Evolutionary conservation across 1,139 yeast genomes (phyloP), one percentile per base, ranked within the genome.

Genomic region (Geotrichum aggregatum): DNA sequence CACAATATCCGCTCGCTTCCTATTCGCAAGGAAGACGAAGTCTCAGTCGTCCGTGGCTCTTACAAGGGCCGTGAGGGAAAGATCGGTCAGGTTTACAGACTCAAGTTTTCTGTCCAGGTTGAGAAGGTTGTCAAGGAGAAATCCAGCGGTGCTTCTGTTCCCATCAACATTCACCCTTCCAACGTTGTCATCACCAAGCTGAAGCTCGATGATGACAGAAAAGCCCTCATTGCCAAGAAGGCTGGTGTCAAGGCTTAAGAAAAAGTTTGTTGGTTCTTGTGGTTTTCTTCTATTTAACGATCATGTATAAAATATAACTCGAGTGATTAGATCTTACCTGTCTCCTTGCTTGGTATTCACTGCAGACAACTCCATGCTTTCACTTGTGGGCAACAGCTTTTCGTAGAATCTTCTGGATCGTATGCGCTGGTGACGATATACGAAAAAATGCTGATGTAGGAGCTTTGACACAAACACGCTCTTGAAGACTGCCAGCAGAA

Each of bases 41-140:
- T 94, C 69, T 75, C 80, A 68, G 92, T 94, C 72, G 91, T 84
- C 76, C 92, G 99, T 80, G 99, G 99, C 74, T 87, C 98, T 72
- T 87, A 87, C 87, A 94, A 92, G 84, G 98, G 98, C 76, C 91
- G 92, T 71, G 98, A 92, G 82, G 99, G 98, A 78, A 88, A 89
- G 81, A 84, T 94, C 75, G 80, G 92, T 69, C 86, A 96, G 65
- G 98, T 92, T 68, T 94, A 94, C 97, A 92, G 99, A 87, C 87
- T 92, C 79, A 94, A 92, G 79, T 94, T 81, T 75, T 84, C 96
- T 69, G 81, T 94, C 67, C 98, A 91, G 80, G 85, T 94, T 71
- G 98, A 91, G 82, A 92, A 92, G 82, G 82, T 94, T 76, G 83
- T 92, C 80, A 87, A 85, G 80, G 98, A 92, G 79, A 94, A 92